A percentile compares a stretch with the other conserved stretches of the same genome.
These are phyloP conservation scores for Fagopyrum homotropicum DNA, from an alignment of 148 eudicot species.

Conservation along the genomic window DNA sequence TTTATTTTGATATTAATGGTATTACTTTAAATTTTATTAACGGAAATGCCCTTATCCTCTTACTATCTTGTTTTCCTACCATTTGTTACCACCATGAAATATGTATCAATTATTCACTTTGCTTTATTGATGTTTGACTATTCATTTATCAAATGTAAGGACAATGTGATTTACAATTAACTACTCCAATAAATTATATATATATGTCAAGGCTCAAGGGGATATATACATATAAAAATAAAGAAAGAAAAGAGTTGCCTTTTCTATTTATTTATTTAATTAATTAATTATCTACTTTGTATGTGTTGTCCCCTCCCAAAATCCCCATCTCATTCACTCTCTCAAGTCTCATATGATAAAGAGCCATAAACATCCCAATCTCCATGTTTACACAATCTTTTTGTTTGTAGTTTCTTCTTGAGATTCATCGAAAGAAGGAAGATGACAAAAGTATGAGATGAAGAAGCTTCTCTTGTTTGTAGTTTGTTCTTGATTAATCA, in stretches of 20 bases:
- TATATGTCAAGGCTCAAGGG: too few species aligned
- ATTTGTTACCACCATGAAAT: too few species aligned
- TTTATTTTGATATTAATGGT: too few species aligned
- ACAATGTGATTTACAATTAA: too few species aligned
- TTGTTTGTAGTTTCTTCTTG: background rate
- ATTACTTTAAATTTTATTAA: too few species aligned
- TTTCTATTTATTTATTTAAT: background rate
- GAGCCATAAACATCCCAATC: slow-evolving; percentile 4
- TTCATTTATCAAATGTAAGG: too few species aligned
- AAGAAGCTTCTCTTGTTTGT: slow-evolving; percentile 17
- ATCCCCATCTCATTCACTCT: slow-evolving; percentile 13
- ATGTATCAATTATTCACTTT: too few species aligned
- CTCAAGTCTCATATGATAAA: background rate
- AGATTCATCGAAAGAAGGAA: slow-evolving; percentile 8
- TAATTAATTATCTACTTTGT: background rate
- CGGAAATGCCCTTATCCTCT: too few species aligned
- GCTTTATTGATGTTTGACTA: too few species aligned
- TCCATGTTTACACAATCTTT: slow-evolving; percentile 7
- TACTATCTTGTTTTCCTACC: too few species aligned
- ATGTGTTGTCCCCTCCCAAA: slow-evolving; percentile 8
- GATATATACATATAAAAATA: background rate
- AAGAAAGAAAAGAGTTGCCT: background rate
- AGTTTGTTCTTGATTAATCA: slow-evolving; percentile 24
- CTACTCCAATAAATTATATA: too few species aligned
- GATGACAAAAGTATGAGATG: slow-evolving; percentile 9